phyloP scores from a whole-genome alignment of 2,329 filamentous ascomycete species.

The Harringtonia lauricola region DNA sequence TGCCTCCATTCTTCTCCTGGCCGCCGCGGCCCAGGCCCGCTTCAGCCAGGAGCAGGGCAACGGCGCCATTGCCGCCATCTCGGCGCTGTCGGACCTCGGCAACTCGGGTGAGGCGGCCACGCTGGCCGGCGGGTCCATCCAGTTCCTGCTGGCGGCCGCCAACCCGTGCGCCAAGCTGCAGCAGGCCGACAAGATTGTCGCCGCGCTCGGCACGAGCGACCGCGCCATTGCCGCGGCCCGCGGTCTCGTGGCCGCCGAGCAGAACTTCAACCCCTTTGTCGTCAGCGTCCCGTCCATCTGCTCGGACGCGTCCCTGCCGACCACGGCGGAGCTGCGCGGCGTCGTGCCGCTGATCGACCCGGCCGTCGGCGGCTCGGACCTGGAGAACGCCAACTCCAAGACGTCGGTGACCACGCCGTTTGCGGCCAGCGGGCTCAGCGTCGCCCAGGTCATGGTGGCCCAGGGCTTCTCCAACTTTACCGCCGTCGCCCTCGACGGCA shows the following conservation, averaged over 20 bases:
- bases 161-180: conserved; percentile 32
- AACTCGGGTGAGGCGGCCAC: conserved; percentile 48
- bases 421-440: conserved; percentile 47
- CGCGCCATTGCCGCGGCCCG: conserved; percentile 49
- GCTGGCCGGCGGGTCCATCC: conserved; percentile 48
- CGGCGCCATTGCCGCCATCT: conserved; percentile 39
- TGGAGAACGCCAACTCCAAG: conserved; percentile 49
- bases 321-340: conserved; percentile 48
- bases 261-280: conserved; percentile 35
- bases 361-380: conserved; percentile 41
- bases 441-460: conserved; percentile 51
- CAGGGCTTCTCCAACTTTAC: conserved; percentile 56
- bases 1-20: conserved; percentile 23
- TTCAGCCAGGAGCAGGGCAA: conserved; percentile 51
- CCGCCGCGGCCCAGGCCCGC: conserved; percentile 27
- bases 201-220: conserved; percentile 45
- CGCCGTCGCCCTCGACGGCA: conserved; percentile 19
- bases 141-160: conserved; percentile 49
- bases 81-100: conserved; percentile 39
- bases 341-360: conserved; percentile 60
- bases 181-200: conserved; percentile 53
- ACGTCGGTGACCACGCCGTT: conserved; percentile 42
- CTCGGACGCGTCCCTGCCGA: conserved; percentile 50
- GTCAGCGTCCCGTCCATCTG: conserved; percentile 51
- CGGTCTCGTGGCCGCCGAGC: conserved; percentile 14